These are phyloP conservation scores for Wallacemonas sp. DNA, from an alignment of 208 protist genomes.

Conservation along the genomic window DNA sequence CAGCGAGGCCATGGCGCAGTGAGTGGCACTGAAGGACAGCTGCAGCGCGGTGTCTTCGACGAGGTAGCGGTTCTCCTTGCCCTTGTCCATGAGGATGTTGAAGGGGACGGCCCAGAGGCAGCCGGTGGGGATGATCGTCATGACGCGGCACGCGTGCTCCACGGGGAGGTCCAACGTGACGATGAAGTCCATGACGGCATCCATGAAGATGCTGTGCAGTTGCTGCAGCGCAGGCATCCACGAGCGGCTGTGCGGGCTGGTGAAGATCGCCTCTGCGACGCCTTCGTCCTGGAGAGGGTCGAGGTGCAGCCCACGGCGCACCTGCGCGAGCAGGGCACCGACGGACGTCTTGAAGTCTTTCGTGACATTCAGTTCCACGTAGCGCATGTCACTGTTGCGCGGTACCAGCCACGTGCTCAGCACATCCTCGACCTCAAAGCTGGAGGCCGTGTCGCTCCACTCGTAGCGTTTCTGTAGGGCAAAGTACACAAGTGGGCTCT, in stretches of 20 bases:
- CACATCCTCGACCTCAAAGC: slow-evolving; percentile 59
- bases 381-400: slow-evolving; percentile 76
- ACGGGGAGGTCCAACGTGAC: slow-evolving; percentile 55
- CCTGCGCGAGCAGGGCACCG: slow-evolving; percentile 35
- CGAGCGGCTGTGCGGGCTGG: slow-evolving; percentile 55
- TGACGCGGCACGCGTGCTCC: slow-evolving; percentile 44
- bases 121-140: slow-evolving; percentile 82
- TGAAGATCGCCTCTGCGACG: slow-evolving; percentile 41
- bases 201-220: slow-evolving; percentile 80
- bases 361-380: slow-evolving; percentile 83
- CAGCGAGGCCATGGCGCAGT: slow-evolving; percentile 67
- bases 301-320: slow-evolving; percentile 59
- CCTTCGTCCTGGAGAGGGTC: slow-evolving; percentile 36
- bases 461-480: slow-evolving; percentile 54
- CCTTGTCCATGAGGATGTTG: slow-evolving; percentile 74
- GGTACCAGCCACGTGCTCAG: slow-evolving; percentile 87
- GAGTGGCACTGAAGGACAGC: slow-evolving; percentile 79
- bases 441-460: slow-evolving; percentile 38
- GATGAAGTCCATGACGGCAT: slow-evolving; percentile 86
- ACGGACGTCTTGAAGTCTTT: slow-evolving; percentile 77
- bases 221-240: slow-evolving; percentile 84
- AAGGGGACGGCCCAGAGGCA: slow-evolving; percentile 83
- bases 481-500: slow-evolving; percentile 79
- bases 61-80: slow-evolving; percentile 61
- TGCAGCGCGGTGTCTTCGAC: slow-evolving; percentile 84